Percentiles rank a stretch among this genome's conserved stretches.
These are phyloP conservation scores for Cercophora sp. DNA, from an alignment of 495 filamentous ascomycete species.

Conservation along the genomic window DNA sequence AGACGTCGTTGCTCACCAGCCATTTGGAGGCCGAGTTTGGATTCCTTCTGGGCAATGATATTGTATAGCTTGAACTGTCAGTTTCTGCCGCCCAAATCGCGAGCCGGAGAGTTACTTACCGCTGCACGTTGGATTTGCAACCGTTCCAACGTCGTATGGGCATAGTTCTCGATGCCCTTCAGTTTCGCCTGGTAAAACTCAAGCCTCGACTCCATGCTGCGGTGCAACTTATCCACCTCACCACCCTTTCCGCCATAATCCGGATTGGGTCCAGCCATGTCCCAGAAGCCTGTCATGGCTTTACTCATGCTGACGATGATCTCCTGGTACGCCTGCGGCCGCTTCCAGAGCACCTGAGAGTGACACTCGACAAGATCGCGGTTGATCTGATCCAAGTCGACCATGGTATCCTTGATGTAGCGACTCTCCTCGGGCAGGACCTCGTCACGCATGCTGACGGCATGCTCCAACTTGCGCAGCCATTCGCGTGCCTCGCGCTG, in stretches of 20 bases:
- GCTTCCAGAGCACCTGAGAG: conserved; percentile 54
- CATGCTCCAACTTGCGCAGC: conserved; percentile 52
- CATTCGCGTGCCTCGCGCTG: conserved; percentile 54
- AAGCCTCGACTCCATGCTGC: conserved; percentile 41
- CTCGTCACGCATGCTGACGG: conserved; percentile 53
- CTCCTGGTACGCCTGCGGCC: conserved; percentile 54
- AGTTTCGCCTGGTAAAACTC: conserved; percentile 55
- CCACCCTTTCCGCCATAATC: conserved; percentile 21
- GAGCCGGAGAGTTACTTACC: conserved; percentile 29
- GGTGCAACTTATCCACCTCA: conserved; percentile 36
- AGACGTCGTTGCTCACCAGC: conserved; percentile 53
- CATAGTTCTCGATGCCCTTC: conserved; percentile 54
- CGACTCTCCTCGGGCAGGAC: conserved; percentile 43
- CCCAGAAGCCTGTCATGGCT: conserved; percentile 42
- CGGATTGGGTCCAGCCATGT: conserved; percentile 8
- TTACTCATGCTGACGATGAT: conserved; percentile 41
- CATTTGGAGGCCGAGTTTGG: conserved; percentile 53
- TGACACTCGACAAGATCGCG: conserved; percentile 56
- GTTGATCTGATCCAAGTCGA: conserved; percentile 53
- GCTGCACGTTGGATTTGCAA: conserved; percentile 51
- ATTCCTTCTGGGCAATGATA: conserved; percentile 56
- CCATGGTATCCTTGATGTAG: conserved; percentile 42
- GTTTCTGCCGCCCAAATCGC: not conserved
- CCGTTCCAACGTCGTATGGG: conserved; percentile 50
- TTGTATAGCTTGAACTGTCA: conserved; percentile 43